phyloP scores from a whole-genome alignment of 129 eudicot genomes.

The Glebionis coronaria region DNA sequence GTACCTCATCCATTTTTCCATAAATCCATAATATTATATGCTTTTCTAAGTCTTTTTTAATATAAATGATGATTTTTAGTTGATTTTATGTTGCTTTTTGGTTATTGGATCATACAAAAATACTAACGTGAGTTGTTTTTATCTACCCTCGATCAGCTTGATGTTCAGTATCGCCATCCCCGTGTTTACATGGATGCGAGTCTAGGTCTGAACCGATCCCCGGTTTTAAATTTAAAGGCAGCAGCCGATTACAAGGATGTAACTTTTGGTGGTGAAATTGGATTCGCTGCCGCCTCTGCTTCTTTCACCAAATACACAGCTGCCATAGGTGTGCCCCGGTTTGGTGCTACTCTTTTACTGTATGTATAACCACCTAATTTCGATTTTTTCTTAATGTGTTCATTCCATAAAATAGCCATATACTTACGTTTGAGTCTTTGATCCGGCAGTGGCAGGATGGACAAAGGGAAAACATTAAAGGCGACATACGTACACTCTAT shows the following conservation, averaged over 20 bases:
- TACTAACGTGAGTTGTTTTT: conserved; percentile 12
- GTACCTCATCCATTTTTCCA: too few species aligned
- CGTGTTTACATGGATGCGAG: conserved; percentile 72
- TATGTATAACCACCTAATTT: conserved; percentile 34
- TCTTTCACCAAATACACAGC: conserved; percentile 85
- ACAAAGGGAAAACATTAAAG: conserved; percentile 79
- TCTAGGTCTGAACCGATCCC: conserved; percentile 76
- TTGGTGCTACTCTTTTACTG: conserved; percentile 72
- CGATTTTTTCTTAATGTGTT: background rate
- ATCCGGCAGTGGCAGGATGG: conserved; percentile 48
- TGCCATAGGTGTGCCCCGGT: conserved; percentile 69
- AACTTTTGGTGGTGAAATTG: conserved; percentile 75
- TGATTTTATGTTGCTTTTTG: too few species aligned
- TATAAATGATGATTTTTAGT: background rate
- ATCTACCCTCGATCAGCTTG: conserved; percentile 62
- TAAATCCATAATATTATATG: too few species aligned
- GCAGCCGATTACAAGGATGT: conserved; percentile 61
- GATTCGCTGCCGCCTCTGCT: conserved; percentile 73
- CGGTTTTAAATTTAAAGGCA: conserved; percentile 66
- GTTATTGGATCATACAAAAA: background rate
- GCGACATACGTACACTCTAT: conserved; percentile 78
- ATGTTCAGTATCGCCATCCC: conserved; percentile 71
- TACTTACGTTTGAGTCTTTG: background rate
- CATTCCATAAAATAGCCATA: background rate
- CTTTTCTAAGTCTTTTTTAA: background rate